A percentile compares a stretch with the other conserved stretches of the same genome.
Conservation (phyloP, 2,329 filamentous ascomycete genomes). For the Cladosporium sp. region DNA sequence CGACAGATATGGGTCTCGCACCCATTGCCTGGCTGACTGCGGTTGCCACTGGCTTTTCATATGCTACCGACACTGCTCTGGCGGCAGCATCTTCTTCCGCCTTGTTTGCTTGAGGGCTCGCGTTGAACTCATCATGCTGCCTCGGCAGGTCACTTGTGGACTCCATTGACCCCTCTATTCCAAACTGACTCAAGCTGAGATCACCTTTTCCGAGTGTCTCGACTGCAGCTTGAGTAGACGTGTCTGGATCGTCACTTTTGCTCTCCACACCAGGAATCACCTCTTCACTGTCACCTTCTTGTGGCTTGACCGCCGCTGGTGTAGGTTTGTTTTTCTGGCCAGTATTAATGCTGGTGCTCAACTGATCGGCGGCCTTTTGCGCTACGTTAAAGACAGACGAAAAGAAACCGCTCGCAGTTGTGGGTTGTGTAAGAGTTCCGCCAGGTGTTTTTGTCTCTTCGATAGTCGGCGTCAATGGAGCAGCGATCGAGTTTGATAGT, state of each 20-base stretch:
- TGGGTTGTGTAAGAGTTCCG: slow-evolving; percentile 46
- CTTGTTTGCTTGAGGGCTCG: slow-evolving; percentile 52
- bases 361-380: slow-evolving; percentile 78
- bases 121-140: slow-evolving; percentile 44
- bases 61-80: slow-evolving; percentile 59
- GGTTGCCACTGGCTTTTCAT: slow-evolving; percentile 40
- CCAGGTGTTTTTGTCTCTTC: slow-evolving; percentile 64
- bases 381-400: slow-evolving; percentile 89
- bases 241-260: slow-evolving; percentile 50
- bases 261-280: slow-evolving; percentile 34
- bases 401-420: slow-evolving; percentile 68
- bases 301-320: slow-evolving; percentile 5
- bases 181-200: slow-evolving; percentile 82
- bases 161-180: slow-evolving; percentile 60
- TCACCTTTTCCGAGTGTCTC: slow-evolving; percentile 88
- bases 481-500: slow-evolving; percentile 70
- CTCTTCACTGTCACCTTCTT: slow-evolving; percentile 35
- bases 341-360: slow-evolving; percentile 71
- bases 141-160: slow-evolving; percentile 54
- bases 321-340: slow-evolving; percentile 43
- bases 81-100: slow-evolving; percentile 57
- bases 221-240: slow-evolving; percentile 61
- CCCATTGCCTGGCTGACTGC: slow-evolving; percentile 31
- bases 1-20: slow-evolving; percentile 36
- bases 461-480: slow-evolving; percentile 70